A percentile compares a stretch with the other conserved stretches of the same genome.
Conservation (phyloP, 805 yeast species). For the Yarrowia divulgata region DNA sequence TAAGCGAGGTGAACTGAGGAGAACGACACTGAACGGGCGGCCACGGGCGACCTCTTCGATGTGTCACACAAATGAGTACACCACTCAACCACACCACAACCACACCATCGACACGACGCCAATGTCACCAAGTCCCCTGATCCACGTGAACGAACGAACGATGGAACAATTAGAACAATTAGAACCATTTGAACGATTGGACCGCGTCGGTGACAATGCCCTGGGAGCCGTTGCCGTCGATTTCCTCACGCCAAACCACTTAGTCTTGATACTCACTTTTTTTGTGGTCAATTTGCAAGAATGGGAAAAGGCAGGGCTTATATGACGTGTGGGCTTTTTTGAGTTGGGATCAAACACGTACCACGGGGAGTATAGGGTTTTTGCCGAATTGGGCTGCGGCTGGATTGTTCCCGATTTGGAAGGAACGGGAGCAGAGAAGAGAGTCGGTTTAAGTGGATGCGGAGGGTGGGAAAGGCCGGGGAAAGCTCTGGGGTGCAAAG, state of each 20-base stretch:
- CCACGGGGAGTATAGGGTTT: conserved; percentile 31
- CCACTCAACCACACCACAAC: no score
- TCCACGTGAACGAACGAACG: background rate
- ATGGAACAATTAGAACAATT: no score
- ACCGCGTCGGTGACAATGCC: background rate
- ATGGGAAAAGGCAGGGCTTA: conserved; percentile 28
- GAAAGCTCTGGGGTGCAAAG: no score
- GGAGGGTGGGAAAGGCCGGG: background rate
- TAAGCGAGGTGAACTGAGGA: no score
- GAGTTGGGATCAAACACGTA: conserved; percentile 33
- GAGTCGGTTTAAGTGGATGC: background rate
- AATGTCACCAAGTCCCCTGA: background rate
- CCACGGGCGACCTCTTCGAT: no score
- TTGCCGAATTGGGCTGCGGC: conserved; percentile 34
- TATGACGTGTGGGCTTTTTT: conserved; percentile 37
- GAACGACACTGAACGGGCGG: background rate
- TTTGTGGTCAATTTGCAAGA: conserved; percentile 29
- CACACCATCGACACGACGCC: background rate
- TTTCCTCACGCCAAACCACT: background rate
- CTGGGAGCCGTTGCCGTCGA: background rate
- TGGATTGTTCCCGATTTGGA: conserved; percentile 35
- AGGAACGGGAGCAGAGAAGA: background rate
- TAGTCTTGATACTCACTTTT: conserved; percentile 24
- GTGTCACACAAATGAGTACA: no score
- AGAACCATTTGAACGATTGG: no score